Percentiles rank a stretch among this genome's conserved stretches.
Conservation (phyloP, 768 basidiomycete genomes). For the Hygrophoropsis aurantiaca region DNA sequence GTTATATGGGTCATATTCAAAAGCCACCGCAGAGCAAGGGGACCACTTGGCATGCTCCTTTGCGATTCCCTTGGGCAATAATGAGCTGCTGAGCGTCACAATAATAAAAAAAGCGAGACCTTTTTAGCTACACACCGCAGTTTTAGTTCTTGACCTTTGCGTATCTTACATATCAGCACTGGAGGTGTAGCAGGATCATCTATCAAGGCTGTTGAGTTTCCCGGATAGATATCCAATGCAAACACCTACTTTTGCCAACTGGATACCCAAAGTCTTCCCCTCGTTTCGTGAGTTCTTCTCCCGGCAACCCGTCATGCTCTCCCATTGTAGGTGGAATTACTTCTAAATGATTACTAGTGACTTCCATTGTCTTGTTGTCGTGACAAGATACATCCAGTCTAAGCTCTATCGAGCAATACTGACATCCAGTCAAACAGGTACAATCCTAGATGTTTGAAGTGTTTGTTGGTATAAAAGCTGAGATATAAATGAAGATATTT, state of each 20-base stretch:
- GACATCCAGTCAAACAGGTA: slow-evolving; percentile 80
- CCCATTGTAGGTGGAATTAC: slow-evolving; percentile 44
- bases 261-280: slow-evolving; percentile 76
- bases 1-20: slow-evolving; percentile 98
- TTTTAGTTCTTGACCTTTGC: slow-evolving; percentile 90
- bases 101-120: slow-evolving; percentile 42
- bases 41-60: slow-evolving; percentile 99
- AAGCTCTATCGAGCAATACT: slow-evolving; percentile 84
- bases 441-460: slow-evolving; percentile 67
- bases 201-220: slow-evolving; percentile 23
- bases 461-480: neutral
- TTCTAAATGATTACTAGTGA: slow-evolving; percentile 86
- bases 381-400: slow-evolving; percentile 73
- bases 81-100: neutral
- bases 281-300: slow-evolving; percentile 76
- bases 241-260: slow-evolving; percentile 72
- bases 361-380: slow-evolving; percentile 72
- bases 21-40: slow-evolving; percentile 90
- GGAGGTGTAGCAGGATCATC: slow-evolving; percentile 64
- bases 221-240: neutral
- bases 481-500: slow-evolving; percentile 1
- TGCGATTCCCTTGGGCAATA: slow-evolving; percentile 75
- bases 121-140: slow-evolving; percentile 89
- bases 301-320: slow-evolving; percentile 35
- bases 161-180: slow-evolving; percentile 86